Conservation (phyloP, 2,329 filamentous ascomycete species). For the Ceratocystis destructans region DNA sequence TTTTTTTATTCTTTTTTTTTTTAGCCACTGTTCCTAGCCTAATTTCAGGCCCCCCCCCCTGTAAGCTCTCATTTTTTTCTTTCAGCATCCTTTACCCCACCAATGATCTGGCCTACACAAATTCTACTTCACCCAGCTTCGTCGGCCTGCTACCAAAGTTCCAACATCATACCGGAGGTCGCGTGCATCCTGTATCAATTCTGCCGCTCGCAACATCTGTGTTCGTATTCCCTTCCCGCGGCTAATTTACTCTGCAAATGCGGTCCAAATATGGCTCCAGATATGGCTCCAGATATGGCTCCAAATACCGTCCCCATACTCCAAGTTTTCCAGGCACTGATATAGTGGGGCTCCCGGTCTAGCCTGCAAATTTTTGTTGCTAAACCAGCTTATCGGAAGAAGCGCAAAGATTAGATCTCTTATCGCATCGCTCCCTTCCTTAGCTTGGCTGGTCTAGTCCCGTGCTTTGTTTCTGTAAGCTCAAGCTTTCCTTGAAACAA, state of each 20-base stretch:
- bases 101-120: not conserved
- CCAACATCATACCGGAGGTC: no score
- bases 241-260: not conserved
- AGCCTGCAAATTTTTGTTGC: not conserved
- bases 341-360: not conserved
- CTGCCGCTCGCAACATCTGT: no score
- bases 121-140: no score
- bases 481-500: not conserved
- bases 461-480: not conserved
- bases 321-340: not conserved
- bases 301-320: not conserved
- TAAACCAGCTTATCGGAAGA: constrained; percentile 2
- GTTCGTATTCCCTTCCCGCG: not conserved
- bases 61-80: not conserved
- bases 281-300: no score
- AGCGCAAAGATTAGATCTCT: not conserved
- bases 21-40: no score
- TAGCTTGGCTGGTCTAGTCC: not conserved
- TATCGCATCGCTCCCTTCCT: not conserved
- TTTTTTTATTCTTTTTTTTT: not conserved
- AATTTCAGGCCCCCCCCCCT: not conserved
- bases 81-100: not conserved
- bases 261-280: no score
- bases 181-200: no score
- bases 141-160: no score